Base-by-base conservation (phyloP, 2,329 filamentous ascomycete genomes). In the Xylaria sp. region DNA sequence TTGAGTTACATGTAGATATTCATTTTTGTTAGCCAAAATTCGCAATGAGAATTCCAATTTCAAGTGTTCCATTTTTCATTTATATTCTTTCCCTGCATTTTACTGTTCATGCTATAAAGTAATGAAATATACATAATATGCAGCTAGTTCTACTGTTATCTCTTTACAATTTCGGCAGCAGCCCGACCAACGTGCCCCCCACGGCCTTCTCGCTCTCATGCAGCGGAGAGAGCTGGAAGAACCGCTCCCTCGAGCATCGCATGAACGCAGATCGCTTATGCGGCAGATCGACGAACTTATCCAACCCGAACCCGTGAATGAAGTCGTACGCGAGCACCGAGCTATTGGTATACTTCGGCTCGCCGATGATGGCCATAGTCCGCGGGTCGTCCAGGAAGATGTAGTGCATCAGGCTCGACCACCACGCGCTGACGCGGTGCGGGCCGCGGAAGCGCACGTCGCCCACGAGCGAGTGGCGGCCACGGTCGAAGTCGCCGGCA, bases 321-420 rank as follows among this genome's bases (percentile, higher is more conserved):
- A 92, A 86, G 74, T 94, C 92, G 78, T 94, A 94, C 69, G 89
- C 88, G 66, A 94, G 82, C 16, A 94, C 89, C 0, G 88, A 91
- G 32, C 84, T 86, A 74, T 91, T 92, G 4, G 89, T 91, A 67
- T 87, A 88, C 77, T 91, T 91, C 40, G 92, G 92, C 82, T 95
- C 92, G 69, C 90, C 90, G 8, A 90, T 86, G 9, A 89, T 84
- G 69, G 81, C 80, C 76, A 78, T 81, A 2, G 88, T 90, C 63
- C 88, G 84, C 65, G 86, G 83, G 71, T 90, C 87, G 73, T 90
- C 88, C 40, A 90, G 82, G 78, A 87, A 90, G 53, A 88, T 79
- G 75, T 88, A 90, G 79, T 90, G 88, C 83, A 90, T 88, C 76
- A 88, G 79, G 70, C 84, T 86, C 64, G 85, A 86, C 85, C 86